A percentile compares a stretch with the other conserved stretches of the same genome.
These are phyloP conservation scores for Naganishia vishniacii DNA, from an alignment of 768 basidiomycete species.

Conservation along the genomic window DNA sequence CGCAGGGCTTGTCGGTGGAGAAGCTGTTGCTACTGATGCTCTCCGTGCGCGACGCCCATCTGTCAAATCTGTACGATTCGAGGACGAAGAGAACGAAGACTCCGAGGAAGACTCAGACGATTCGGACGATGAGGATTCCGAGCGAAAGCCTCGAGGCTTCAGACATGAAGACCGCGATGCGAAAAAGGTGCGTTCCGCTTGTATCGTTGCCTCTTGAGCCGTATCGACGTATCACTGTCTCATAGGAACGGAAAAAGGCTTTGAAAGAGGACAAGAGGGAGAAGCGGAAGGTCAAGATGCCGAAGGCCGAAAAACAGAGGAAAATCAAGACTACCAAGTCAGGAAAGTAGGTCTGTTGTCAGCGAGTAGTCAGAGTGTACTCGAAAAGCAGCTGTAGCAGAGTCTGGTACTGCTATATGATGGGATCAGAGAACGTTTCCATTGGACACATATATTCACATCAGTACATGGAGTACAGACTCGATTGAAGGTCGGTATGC, in stretches of 20 bases:
- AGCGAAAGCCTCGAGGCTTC: constrained; percentile 72
- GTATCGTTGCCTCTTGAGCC: background rate
- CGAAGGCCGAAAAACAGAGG: constrained; percentile 88
- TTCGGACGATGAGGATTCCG: constrained; percentile 48
- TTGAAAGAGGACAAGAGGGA: constrained; percentile 81
- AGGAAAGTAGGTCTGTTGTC: constrained; percentile 10
- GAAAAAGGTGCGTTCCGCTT: constrained; percentile 66
- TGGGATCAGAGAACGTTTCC: too few relatives aligned
- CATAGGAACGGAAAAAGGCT: constrained; percentile 83
- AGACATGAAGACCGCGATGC: constrained; percentile 84
- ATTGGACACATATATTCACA: too few relatives aligned
- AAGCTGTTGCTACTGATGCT: background rate
- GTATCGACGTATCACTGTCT: constrained; percentile 1
- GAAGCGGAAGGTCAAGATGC: constrained; percentile 85
- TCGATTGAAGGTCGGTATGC: too few relatives aligned
- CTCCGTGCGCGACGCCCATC: constrained; percentile 22
- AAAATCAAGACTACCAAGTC: constrained; percentile 57
- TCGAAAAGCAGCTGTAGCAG: too few relatives aligned
- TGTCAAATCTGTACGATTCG: constrained; percentile 29
- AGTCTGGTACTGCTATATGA: too few relatives aligned
- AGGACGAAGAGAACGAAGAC: constrained; percentile 49
- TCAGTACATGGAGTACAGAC: too few relatives aligned
- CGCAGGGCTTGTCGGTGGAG: constrained; percentile 38
- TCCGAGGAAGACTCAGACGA: constrained; percentile 42
- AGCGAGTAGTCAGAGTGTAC: too few relatives aligned